Base-by-base conservation (phyloP, 768 basidiomycete genomes). In the Russula abietina region DNA sequence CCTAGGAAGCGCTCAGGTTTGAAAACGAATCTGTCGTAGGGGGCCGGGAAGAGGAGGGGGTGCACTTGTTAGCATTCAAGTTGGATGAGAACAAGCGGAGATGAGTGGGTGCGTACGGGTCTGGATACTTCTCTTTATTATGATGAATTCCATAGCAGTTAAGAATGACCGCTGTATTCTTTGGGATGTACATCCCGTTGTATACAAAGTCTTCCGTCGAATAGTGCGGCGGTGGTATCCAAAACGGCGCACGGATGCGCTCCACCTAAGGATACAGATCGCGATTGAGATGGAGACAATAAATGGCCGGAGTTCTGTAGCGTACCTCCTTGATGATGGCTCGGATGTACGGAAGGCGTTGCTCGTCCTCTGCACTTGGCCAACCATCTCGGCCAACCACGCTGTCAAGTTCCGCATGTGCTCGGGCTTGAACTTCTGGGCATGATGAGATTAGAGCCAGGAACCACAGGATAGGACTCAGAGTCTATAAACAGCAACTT, bases 1-100 rank as follows among this genome's bases (percentile, higher is more conserved):
- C 72, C 69, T 45, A 80, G 62, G 67, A 76, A 81, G 2, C 80
- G 74, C 17, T 81, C 77, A 26, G 80, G 80, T 71, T 79, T 72
- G 68, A 73, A 73, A 0, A 65, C 57, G 56, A 65, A 70, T 4
- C 70, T 72, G 53, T 51, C 22, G 51, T 55, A 16, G 22, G 8
- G 17, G n/a, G n/a, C n/a, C n/a, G n/a, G 12, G 36, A 30, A 30
- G 2, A n/a, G 19, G 2, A 17, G 9, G 17, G 11, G 17, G 45
- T 24, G 43, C 8, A 11, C 5, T 48, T 28, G 17, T 55, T 51
- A 38, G 17, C 41, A 28, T 26, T 12, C 10, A 12, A 33, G 33
- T 33, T 9, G 28, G 14, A 53, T 17, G 26, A 43, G 17, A 16
- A 57, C 30, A 10, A 11, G 64, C 5, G 26, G 49, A 19, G 30